These are phyloP conservation scores for Septoria petroselini DNA, from an alignment of 2,329 filamentous ascomycete species.

Conservation along the genomic window DNA sequence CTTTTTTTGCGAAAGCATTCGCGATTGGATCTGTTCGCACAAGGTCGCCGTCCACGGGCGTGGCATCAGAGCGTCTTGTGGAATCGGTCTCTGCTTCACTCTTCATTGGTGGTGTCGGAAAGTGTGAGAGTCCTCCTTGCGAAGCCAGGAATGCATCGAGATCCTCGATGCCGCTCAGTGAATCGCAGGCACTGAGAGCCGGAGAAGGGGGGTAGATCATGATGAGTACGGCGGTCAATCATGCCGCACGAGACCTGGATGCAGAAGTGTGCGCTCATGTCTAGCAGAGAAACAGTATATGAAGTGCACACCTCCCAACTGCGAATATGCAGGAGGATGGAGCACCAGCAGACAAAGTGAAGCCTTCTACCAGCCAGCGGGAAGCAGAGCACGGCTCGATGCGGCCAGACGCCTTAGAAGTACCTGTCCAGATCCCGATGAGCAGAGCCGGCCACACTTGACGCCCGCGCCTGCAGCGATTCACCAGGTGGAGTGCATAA, in stretches of 20 bases:
- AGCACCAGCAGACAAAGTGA: background rate
- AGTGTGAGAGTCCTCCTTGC: constrained; percentile 32
- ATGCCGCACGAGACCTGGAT: background rate
- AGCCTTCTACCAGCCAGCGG: background rate
- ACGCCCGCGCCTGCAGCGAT: background rate
- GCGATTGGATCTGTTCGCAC: constrained; percentile 18
- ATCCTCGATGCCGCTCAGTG: constrained; percentile 34
- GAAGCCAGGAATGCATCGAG: constrained; percentile 36
- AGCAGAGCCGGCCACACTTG: background rate
- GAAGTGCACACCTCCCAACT: background rate
- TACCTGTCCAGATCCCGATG: constrained; percentile 1
- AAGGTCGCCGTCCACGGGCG: constrained; percentile 16
- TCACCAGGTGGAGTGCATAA: constrained; percentile 14
- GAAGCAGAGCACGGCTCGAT: constrained; percentile 3
- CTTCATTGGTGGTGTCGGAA: constrained; percentile 33
- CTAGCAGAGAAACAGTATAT: constrained; percentile 2
- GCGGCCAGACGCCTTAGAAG: background rate
- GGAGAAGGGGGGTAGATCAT: constrained; percentile 26
- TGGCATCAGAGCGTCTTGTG: constrained; percentile 22
- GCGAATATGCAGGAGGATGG: constrained; percentile 6
- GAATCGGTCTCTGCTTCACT: constrained; percentile 20
- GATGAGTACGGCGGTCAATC: background rate
- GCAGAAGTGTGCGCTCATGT: background rate
- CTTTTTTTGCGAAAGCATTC: constrained; percentile 23
- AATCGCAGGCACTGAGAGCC: constrained; percentile 34